Conservation (phyloP, 345 rosid genomes). For the Linum usitatissimum region DNA sequence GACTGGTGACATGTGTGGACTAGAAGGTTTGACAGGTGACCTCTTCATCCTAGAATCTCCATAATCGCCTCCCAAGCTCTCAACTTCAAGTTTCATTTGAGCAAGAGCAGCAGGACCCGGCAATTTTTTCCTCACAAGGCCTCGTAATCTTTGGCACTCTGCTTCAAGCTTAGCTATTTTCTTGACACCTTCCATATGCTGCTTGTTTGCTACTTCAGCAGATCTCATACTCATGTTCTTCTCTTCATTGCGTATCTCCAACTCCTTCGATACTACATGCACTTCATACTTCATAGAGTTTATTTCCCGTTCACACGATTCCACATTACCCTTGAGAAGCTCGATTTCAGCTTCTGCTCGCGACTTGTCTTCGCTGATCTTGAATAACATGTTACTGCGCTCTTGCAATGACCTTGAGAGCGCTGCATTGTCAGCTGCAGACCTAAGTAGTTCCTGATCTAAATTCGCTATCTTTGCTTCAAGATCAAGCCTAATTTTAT, state of each 20-base stretch:
- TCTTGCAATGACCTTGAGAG: slow-evolving; percentile 80
- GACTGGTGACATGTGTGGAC: slow-evolving; percentile 48
- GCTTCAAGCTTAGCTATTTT: slow-evolving; percentile 87
- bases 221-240: slow-evolving; percentile 94
- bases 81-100: slow-evolving; percentile 96
- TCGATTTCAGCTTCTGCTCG: slow-evolving; percentile 84
- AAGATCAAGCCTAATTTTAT: slow-evolving; percentile 58
- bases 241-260: slow-evolving; percentile 91
- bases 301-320: slow-evolving; percentile 79
- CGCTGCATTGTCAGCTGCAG: slow-evolving; percentile 79
- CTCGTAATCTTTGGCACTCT: slow-evolving; percentile 86
- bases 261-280: slow-evolving; percentile 65
- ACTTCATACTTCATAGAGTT: slow-evolving; percentile 75
- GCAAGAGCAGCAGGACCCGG: slow-evolving; percentile 99
- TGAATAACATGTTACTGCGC: slow-evolving; percentile 62
- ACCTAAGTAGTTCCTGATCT: slow-evolving; percentile 71
- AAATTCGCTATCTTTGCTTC: slow-evolving; percentile 51
- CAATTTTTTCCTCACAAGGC: slow-evolving; percentile 82
- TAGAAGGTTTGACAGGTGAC: slow-evolving; percentile 61
- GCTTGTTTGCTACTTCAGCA: slow-evolving; percentile 87
- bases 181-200: slow-evolving; percentile 79
- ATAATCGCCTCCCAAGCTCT: slow-evolving; percentile 67
- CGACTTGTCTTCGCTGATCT: slow-evolving; percentile 63
- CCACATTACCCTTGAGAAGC: slow-evolving; percentile 67
- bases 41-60: slow-evolving; percentile 60